Evolutionary conservation across 768 basidiomycete species (phyloP).

Genomic region (Mycena maculata): DNA sequence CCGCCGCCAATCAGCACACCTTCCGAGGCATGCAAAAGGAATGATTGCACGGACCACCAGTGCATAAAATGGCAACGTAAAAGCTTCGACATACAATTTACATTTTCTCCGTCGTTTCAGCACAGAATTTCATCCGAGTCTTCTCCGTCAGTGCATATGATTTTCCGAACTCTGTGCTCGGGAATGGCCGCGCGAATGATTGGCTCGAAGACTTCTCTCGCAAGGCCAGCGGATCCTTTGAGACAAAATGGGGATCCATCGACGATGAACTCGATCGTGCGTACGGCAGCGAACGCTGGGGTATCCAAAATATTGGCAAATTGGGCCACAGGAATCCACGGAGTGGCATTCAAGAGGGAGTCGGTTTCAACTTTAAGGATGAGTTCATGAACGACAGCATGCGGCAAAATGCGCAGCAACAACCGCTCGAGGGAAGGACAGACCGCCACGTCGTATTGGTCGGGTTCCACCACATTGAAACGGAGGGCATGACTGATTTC

Average conservation of each 20-base stretch:
- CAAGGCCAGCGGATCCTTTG: background rate
- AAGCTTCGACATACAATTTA: too few relatives aligned
- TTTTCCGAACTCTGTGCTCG: background rate
- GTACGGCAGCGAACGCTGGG: background rate
- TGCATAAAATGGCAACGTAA: too few relatives aligned
- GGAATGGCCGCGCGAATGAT: background rate
- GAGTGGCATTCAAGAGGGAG: background rate
- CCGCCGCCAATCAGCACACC: too few relatives aligned
- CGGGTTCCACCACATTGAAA: background rate
- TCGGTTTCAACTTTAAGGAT: background rate
- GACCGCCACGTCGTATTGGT: background rate
- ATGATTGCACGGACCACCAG: too few relatives aligned
- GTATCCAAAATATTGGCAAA: background rate
- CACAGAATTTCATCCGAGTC: slow-evolving; percentile 12
- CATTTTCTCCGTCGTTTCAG: background rate
- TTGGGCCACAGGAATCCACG: background rate
- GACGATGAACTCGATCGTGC: slow-evolving; percentile 7
- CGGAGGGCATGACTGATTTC: background rate
- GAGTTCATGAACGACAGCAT: background rate
- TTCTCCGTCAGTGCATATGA: slow-evolving; percentile 2
- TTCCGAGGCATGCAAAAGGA: too few relatives aligned
- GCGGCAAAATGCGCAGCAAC: background rate
- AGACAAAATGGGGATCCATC: slow-evolving; percentile 2
- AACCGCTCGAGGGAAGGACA: background rate
- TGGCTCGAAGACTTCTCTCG: background rate